Evolutionary conservation across 2,329 filamentous ascomycete genomes (phyloP).

Genomic region (Penicillium sp.): DNA sequence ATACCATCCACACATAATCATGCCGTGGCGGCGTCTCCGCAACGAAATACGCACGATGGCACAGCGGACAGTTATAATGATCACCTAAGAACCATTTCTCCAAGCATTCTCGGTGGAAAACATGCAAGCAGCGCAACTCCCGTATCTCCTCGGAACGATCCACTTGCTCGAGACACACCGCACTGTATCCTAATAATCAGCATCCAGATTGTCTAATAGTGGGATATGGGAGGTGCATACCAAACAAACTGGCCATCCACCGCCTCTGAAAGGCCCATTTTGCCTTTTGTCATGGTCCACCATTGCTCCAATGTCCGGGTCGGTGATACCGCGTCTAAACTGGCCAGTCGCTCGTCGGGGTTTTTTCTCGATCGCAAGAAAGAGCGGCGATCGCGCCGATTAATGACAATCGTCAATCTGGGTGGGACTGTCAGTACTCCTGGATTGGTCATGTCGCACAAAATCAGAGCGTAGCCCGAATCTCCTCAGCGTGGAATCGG

Average conservation of each 20-base stretch:
- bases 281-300: constrained; percentile 36
- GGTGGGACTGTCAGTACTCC: constrained; percentile 1
- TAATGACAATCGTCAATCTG: constrained; percentile 35
- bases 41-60: constrained; percentile 37
- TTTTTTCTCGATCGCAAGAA: constrained; percentile 23
- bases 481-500: neutral
- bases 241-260: constrained; percentile 39
- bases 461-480: neutral
- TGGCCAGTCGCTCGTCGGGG: constrained; percentile 32
- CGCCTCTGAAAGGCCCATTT: constrained; percentile 32
- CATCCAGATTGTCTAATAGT: neutral
- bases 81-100: constrained; percentile 42
- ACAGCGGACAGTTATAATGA: constrained; percentile 41
- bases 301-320: constrained; percentile 38
- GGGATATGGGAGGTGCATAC: constrained; percentile 21
- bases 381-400: constrained; percentile 29
- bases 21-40: constrained; percentile 29
- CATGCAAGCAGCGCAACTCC: constrained; percentile 40
- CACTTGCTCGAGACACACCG: constrained; percentile 40
- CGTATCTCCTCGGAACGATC: constrained; percentile 36
- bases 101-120: constrained; percentile 41
- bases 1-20: constrained; percentile 42
- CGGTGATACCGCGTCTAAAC: constrained; percentile 37
- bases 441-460: constrained; percentile 1
- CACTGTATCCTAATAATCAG: constrained; percentile 21